Evolutionary conservation across 176 grass and related monocot species (phyloP).

Genomic region (Rhynchospora breviuscula): DNA sequence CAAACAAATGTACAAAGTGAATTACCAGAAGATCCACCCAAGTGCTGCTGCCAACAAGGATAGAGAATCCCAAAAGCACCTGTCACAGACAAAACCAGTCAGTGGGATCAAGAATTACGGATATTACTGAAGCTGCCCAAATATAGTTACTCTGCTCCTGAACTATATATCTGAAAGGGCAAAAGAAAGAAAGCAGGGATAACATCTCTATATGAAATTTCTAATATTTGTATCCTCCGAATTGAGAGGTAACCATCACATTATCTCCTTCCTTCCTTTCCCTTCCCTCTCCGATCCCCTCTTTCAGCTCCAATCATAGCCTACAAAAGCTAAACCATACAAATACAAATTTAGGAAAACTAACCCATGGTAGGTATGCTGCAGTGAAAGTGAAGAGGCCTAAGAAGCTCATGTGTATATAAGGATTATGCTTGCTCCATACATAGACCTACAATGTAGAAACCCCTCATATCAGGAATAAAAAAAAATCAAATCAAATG

Average conservation of each 20-base stretch:
- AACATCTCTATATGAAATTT: background rate
- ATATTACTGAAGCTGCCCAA: background rate
- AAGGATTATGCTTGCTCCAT: slow-evolving; percentile 99
- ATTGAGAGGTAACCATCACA: background rate
- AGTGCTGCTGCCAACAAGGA: slow-evolving; percentile 96
- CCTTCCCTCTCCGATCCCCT: background rate
- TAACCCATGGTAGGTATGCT: slow-evolving; percentile 95
- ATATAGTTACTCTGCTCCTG: background rate
- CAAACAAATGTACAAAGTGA: slow-evolving; percentile 8
- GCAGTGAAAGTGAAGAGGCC: slow-evolving; percentile 97
- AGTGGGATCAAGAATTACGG: background rate
- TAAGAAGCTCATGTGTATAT: slow-evolving; percentile 97
- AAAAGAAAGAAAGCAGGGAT: background rate
- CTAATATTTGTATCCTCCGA: background rate
- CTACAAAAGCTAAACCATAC: background rate
- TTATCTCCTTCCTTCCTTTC: background rate
- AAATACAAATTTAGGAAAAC: background rate
- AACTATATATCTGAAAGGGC: background rate
- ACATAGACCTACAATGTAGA: slow-evolving; percentile 68
- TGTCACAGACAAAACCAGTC: slow-evolving; percentile 25
- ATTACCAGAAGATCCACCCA: slow-evolving; percentile 98
- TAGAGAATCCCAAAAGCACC: slow-evolving; percentile 95
- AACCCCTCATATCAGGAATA: background rate
- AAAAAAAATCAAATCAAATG: background rate
- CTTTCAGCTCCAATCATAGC: background rate